Evolutionary conservation across 306 rosid genomes (phyloP).

Genomic region (Quercus aquifolioides): DNA sequence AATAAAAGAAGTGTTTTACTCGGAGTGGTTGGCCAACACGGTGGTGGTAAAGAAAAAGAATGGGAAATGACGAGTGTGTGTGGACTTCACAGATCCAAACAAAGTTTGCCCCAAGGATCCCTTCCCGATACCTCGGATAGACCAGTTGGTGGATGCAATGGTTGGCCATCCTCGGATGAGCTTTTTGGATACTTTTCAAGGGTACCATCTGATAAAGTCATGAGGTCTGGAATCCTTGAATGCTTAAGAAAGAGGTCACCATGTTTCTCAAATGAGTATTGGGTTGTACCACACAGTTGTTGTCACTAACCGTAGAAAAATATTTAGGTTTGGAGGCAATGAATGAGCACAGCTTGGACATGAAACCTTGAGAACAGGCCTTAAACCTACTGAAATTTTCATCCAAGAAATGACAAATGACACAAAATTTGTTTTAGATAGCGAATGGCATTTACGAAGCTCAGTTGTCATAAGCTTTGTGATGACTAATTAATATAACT

Average conservation of each 20-base stretch:
- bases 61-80: no score
- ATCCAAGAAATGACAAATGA: constrained; percentile 42
- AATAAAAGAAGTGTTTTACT: no score
- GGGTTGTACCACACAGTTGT: constrained; percentile 75
- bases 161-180: no score
- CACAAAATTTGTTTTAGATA: constrained; percentile 22
- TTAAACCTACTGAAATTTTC: constrained; percentile 65
- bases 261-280: constrained; percentile 82
- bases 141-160: no score
- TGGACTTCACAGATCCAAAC: no score
- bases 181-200: no score
- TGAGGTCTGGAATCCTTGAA: constrained; percentile 57
- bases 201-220: constrained; percentile 47
- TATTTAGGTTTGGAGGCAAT: constrained; percentile 87
- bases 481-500: neutral
- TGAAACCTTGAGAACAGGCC: constrained; percentile 68
- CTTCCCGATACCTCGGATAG: no score
- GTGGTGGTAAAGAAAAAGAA: no score
- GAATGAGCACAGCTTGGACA: constrained; percentile 91
- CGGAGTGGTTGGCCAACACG: no score
- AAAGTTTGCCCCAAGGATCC: no score
- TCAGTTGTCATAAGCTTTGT: neutral
- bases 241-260: constrained; percentile 48
- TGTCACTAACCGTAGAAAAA: constrained; percentile 57
- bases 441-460: constrained; percentile 12